These are phyloP conservation scores for Saturnispora dispora DNA, from an alignment of 805 yeast species.

Conservation along the genomic window DNA sequence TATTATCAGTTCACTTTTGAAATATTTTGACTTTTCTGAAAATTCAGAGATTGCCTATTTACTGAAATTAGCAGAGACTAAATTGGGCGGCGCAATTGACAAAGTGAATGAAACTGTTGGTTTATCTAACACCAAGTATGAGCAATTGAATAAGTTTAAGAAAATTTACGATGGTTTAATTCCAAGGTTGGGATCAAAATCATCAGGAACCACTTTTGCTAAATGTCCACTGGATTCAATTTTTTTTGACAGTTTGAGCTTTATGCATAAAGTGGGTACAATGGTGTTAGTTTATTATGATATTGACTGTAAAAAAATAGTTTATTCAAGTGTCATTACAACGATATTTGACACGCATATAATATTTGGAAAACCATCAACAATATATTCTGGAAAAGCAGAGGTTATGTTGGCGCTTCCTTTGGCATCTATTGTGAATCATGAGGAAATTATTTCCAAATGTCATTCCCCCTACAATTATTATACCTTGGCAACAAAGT, in stretches of 20 bases:
- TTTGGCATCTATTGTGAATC: conserved; percentile 25
- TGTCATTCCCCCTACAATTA: conserved; percentile 20
- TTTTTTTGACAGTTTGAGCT: conserved; percentile 40
- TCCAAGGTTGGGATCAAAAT: neutral
- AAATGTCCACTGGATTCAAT: conserved; percentile 13
- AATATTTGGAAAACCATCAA: conserved; percentile 28
- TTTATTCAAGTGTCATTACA: conserved; percentile 26
- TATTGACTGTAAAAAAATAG: conserved; percentile 8
- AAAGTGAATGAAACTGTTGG: conserved; percentile 20
- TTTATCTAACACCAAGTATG: conserved; percentile 13
- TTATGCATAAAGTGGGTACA: conserved; percentile 36
- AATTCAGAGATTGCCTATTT: conserved; percentile 22
- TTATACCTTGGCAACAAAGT: conserved; percentile 24
- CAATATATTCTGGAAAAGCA: conserved; percentile 14
- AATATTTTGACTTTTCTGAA: conserved; percentile 19
- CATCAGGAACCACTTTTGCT: neutral
- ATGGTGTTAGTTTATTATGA: conserved; percentile 33
- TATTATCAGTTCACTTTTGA: conserved; percentile 35
- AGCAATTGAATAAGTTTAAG: conserved; percentile 15
- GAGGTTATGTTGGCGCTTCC: conserved; percentile 43
- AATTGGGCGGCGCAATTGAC: conserved; percentile 17
- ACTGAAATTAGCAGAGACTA: conserved; percentile 12
- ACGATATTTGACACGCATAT: conserved; percentile 45
- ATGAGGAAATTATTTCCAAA: neutral
- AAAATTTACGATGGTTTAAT: conserved; percentile 9